Percentiles rank a stretch among this genome's conserved stretches.
Conservation (phyloP, 2,329 filamentous ascomycete genomes). For the Epichloe sibirici region DNA sequence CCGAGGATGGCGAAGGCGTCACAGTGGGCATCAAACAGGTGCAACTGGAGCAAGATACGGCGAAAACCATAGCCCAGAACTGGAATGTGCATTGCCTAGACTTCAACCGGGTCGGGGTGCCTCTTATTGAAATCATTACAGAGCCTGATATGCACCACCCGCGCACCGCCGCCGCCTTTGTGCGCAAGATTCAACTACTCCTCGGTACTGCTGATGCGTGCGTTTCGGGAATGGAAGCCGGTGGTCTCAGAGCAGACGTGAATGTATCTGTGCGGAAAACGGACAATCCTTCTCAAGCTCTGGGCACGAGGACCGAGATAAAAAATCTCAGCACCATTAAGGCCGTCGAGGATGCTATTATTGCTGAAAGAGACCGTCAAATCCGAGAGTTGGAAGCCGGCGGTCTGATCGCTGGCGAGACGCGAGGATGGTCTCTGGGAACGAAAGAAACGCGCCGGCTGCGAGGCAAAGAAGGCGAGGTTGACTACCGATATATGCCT, state of each 20-base stretch:
- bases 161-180: conserved; percentile 74
- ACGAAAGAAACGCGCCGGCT: conserved; percentile 69
- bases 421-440: conserved; percentile 82
- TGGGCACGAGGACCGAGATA: conserved; percentile 89
- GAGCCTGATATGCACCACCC: conserved; percentile 79
- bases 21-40: conserved; percentile 80
- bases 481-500: conserved; percentile 98
- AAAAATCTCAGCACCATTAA: conserved; percentile 95
- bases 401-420: conserved; percentile 69
- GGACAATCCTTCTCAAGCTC: conserved; percentile 27
- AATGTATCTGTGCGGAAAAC: conserved; percentile 75
- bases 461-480: conserved; percentile 88
- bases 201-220: conserved; percentile 74
- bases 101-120: conserved; percentile 84
- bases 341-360: conserved; percentile 86
- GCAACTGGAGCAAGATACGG: conserved; percentile 96
- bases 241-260: conserved; percentile 83
- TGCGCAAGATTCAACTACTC: conserved; percentile 76
- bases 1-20: conserved; percentile 58
- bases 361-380: conserved; percentile 81
- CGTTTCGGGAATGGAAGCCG: conserved; percentile 84
- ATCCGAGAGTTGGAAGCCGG: conserved; percentile 68
- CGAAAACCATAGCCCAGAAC: conserved; percentile 76
- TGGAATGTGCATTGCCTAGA: conserved; percentile 69
- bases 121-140: conserved; percentile 91